Percentiles rank a stretch among this genome's conserved stretches.
Conservation (phyloP, 805 yeast species). For the Suhomyces emberorum region DNA sequence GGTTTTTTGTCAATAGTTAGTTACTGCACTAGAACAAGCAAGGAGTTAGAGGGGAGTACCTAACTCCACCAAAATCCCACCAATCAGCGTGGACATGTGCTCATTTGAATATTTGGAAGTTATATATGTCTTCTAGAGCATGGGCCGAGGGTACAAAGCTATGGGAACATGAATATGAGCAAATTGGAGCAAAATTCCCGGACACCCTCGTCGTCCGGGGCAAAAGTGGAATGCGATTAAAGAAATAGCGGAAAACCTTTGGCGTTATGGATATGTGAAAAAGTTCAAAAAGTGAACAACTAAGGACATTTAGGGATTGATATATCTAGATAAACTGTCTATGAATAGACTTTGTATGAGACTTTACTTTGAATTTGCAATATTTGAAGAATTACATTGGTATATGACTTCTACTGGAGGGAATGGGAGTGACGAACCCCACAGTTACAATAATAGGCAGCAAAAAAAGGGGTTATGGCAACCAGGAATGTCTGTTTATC, state of each 20-base stretch:
- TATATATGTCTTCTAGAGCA: neutral
- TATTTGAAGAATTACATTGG: too few relatives aligned
- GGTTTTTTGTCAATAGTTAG: too few relatives aligned
- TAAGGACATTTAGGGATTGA: too few relatives aligned
- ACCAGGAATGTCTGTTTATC: too few relatives aligned
- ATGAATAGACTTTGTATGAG: conserved; percentile 5
- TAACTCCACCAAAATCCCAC: too few relatives aligned
- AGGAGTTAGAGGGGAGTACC: neutral
- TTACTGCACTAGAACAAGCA: neutral
- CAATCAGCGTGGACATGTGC: neutral
- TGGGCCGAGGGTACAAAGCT: neutral
- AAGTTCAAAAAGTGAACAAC: too few relatives aligned
- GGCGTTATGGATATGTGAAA: conserved; percentile 5
- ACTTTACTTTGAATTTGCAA: too few relatives aligned
- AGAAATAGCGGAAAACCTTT: conserved; percentile 2
- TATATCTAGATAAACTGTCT: neutral
- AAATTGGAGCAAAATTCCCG: neutral
- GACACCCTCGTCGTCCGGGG: conserved; percentile 7
- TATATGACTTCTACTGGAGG: too few relatives aligned
- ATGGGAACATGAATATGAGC: neutral
- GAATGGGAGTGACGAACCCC: too few relatives aligned
- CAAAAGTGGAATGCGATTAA: conserved; percentile 1
- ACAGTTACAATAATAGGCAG: too few relatives aligned
- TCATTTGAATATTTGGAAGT: neutral
- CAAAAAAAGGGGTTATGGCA: too few relatives aligned